phyloP scores from a whole-genome alignment of 345 rosid species.

The Orychophragmus violaceus region DNA sequence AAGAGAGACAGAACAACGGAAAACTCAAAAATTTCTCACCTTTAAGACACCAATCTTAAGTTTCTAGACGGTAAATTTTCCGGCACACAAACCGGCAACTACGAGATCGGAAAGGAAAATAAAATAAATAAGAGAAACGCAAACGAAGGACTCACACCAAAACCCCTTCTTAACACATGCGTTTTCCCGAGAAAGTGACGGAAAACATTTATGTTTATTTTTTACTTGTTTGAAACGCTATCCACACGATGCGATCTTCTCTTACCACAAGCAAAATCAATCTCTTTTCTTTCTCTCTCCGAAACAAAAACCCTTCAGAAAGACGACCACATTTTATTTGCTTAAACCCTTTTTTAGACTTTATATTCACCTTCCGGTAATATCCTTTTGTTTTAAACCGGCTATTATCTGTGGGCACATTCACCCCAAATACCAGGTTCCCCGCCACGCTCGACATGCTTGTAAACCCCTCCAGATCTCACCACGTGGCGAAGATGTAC shows the following conservation, averaged over 20 bases:
- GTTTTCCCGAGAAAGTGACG: constrained; percentile 35
- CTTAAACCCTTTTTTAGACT: constrained; percentile 48
- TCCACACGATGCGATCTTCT: constrained; percentile 33
- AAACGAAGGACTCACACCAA: constrained; percentile 21
- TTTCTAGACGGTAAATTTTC: neutral
- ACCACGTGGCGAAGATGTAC: constrained; percentile 33
- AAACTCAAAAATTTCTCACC: neutral
- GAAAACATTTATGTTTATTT: neutral
- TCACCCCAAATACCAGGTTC: constrained; percentile 39
- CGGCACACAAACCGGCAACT: constrained; percentile 31
- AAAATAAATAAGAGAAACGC: neutral
- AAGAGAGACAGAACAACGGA: neutral
- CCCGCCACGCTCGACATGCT: constrained; percentile 17
- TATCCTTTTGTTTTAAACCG: constrained; percentile 22
- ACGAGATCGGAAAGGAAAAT: constrained; percentile 28
- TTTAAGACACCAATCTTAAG: constrained; percentile 1
- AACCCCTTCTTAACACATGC: constrained; percentile 37
- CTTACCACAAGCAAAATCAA: constrained; percentile 20
- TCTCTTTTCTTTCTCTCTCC: constrained; percentile 20
- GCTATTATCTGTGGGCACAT: constrained; percentile 31
- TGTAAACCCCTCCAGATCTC: constrained; percentile 19
- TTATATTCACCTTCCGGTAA: constrained; percentile 43
- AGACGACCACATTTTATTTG: constrained; percentile 39
- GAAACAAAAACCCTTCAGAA: constrained; percentile 40
- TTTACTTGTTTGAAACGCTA: constrained; percentile 30